Evolutionary conservation across 331 rosid species (phyloP).

Genomic region (Phaseolus coccineus): DNA sequence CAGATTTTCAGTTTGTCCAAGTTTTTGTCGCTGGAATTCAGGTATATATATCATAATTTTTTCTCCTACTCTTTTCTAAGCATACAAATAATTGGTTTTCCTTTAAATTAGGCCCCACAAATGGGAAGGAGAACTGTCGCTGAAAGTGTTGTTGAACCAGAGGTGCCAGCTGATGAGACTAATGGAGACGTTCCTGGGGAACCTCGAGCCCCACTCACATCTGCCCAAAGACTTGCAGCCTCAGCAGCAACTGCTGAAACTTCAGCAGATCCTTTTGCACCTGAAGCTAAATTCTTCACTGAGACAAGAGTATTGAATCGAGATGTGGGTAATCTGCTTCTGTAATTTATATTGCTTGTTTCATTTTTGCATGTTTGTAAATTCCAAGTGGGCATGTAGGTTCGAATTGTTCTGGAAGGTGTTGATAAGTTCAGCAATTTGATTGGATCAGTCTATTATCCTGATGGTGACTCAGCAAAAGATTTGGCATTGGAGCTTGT

Average conservation of each 20-base stretch:
- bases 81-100: constrained; percentile 35
- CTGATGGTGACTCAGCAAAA: constrained; percentile 89
- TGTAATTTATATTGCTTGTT: constrained; percentile 8
- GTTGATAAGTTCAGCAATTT: constrained; percentile 89
- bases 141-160: constrained; percentile 65
- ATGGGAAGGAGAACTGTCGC: constrained; percentile 82
- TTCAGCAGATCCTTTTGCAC: constrained; percentile 78
- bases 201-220: constrained; percentile 75
- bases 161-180: constrained; percentile 56
- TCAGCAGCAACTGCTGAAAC: constrained; percentile 65
- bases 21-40: constrained; percentile 95
- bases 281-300: constrained; percentile 86
- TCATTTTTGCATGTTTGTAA: constrained; percentile 44
- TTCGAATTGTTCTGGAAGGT: constrained; percentile 87
- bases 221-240: constrained; percentile 91
- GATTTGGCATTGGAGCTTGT: constrained; percentile 88
- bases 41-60: constrained; percentile 49
- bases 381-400: constrained; percentile 59
- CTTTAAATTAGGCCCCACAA: constrained; percentile 69
- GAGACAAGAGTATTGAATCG: constrained; percentile 81
- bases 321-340: constrained; percentile 62
- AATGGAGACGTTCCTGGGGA: constrained; percentile 70
- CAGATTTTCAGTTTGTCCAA: constrained; percentile 97
- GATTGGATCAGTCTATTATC: constrained; percentile 91
- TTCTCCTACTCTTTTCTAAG: constrained; percentile 27